Evolutionary conservation across 2,329 filamentous ascomycete species (phyloP).

Genomic region (Metarhizium brunneum): DNA sequence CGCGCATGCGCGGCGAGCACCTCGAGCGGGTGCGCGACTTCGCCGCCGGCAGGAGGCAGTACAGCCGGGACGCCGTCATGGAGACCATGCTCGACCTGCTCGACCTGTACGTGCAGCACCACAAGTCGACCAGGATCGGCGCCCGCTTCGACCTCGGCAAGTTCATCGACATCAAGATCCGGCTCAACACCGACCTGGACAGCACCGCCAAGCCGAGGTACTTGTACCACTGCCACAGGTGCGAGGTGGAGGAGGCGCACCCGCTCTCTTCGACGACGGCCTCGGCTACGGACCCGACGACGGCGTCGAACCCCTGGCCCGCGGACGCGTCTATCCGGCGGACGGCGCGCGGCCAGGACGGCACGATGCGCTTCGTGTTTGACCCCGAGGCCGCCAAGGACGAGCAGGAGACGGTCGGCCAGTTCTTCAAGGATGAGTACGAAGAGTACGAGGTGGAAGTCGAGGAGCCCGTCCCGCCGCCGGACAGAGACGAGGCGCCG

Average conservation of each 20-base stretch:
- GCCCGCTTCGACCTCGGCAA: constrained; percentile 61
- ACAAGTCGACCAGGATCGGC: constrained; percentile 65
- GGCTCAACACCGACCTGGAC: constrained; percentile 73
- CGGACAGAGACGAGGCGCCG: constrained; percentile 6
- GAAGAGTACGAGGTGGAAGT: constrained; percentile 72
- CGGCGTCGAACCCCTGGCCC: constrained; percentile 28
- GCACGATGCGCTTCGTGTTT: constrained; percentile 83
- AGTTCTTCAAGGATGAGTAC: constrained; percentile 64
- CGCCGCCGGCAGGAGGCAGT: constrained; percentile 36
- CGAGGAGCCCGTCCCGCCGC: constrained; percentile 47
- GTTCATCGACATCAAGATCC: constrained; percentile 81
- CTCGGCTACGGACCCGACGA: constrained; percentile 7
- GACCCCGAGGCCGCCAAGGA: constrained; percentile 64
- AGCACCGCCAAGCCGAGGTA: constrained; percentile 52
- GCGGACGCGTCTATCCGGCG: constrained; percentile 22
- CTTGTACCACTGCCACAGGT: constrained; percentile 48
- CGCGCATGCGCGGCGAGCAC: constrained; percentile 52
- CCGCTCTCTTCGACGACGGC: constrained; percentile 20
- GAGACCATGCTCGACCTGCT: constrained; percentile 87
- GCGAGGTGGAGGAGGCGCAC: constrained; percentile 30
- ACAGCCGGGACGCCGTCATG: constrained; percentile 38
- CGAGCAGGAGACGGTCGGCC: constrained; percentile 59
- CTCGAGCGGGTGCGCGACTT: constrained; percentile 41
- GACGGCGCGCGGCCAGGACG: constrained; percentile 43
- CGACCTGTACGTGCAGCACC: constrained; percentile 85